Percentiles rank a stretch among this genome's conserved stretches.
These are phyloP conservation scores for Cytospora chrysosperma DNA, from an alignment of 2,329 filamentous ascomycete species.

Conservation along the genomic window DNA sequence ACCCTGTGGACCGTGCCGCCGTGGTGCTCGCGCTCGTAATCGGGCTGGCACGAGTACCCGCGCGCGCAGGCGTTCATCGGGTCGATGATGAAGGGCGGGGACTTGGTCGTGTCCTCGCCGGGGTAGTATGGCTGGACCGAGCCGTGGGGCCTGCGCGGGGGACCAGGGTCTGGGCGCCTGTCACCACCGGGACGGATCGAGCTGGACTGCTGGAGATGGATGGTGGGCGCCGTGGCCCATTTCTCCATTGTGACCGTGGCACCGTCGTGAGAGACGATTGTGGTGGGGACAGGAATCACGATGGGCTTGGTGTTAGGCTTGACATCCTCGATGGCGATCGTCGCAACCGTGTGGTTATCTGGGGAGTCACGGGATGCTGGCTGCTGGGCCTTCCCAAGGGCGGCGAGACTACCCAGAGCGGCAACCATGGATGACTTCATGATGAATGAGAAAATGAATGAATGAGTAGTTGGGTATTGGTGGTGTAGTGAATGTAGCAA, in stretches of 20 bases:
- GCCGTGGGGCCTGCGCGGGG: neutral
- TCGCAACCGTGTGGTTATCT: neutral
- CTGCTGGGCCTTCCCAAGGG: neutral
- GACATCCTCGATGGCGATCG: neutral
- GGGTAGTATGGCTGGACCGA: neutral
- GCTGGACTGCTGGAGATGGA: neutral
- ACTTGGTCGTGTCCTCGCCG: neutral
- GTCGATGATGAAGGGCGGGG: neutral
- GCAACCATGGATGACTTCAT: conserved; percentile 4
- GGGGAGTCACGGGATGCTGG: neutral
- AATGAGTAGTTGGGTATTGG: neutral
- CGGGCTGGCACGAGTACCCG: neutral
- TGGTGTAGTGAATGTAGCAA: neutral
- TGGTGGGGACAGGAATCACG: conserved; percentile 4
- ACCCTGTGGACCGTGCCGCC: neutral
- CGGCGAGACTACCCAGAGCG: neutral
- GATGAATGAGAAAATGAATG: neutral
- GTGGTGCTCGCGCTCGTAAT: neutral
- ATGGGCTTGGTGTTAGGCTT: neutral
- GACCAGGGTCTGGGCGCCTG: neutral
- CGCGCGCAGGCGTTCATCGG: neutral
- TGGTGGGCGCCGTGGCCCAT: neutral
- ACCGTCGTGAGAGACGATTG: neutral
- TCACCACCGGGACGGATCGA: neutral
- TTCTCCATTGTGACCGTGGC: neutral